Evolutionary conservation across 2,329 filamentous ascomycete genomes (phyloP).

Genomic region (Macrophomina phaseolina): DNA sequence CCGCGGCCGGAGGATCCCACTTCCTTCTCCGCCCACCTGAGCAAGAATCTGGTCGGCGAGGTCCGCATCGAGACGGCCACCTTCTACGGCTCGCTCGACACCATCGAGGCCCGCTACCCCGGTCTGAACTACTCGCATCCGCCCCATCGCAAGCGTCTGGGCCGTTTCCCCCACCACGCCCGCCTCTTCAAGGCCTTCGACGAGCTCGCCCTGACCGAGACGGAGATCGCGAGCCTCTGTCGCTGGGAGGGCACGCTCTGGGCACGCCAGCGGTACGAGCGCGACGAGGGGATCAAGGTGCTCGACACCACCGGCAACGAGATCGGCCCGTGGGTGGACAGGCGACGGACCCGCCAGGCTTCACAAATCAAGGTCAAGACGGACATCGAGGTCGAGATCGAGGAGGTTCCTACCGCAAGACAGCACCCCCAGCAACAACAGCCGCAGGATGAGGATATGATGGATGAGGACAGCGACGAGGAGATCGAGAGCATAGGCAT

Average conservation of each 20-base stretch:
- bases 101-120: constrained; percentile 80
- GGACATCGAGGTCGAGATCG: constrained; percentile 49
- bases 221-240: constrained; percentile 74
- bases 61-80: constrained; percentile 78
- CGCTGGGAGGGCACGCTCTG: constrained; percentile 85
- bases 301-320: constrained; percentile 73
- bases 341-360: constrained; percentile 27
- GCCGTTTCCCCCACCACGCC: constrained; percentile 77
- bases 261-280: constrained; percentile 81
- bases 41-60: constrained; percentile 74
- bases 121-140: constrained; percentile 77
- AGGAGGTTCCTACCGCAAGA: constrained; percentile 27
- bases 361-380: constrained; percentile 50
- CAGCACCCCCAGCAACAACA: constrained; percentile 33
- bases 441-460: constrained; percentile 37
- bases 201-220: constrained; percentile 67
- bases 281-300: constrained; percentile 73
- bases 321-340: constrained; percentile 66
- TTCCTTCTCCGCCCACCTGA: constrained; percentile 72
- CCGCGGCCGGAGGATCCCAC: constrained; percentile 71
- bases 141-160: constrained; percentile 77
- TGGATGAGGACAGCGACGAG: constrained; percentile 49
- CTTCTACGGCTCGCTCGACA: constrained; percentile 81
- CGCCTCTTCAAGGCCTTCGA: constrained; percentile 80
- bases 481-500: constrained; percentile 65